Evolutionary conservation across 2,329 filamentous ascomycete species (phyloP).

Genomic region (Penicillium sp.): DNA sequence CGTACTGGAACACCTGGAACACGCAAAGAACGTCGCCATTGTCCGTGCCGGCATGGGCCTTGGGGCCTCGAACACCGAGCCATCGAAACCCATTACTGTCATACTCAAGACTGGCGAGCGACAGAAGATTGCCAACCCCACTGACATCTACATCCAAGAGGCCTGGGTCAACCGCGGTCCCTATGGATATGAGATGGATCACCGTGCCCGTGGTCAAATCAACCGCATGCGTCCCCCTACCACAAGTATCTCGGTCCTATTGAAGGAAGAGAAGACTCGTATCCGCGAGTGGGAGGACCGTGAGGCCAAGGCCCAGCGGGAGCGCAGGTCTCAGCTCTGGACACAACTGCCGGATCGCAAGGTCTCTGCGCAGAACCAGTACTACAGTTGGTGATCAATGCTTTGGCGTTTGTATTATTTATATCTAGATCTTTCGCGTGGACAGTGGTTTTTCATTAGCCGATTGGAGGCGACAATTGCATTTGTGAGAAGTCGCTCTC

Average conservation of each 20-base stretch:
- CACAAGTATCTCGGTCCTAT: constrained; percentile 72
- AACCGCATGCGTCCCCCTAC: constrained; percentile 68
- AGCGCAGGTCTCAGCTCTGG: constrained; percentile 76
- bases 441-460: constrained; percentile 21
- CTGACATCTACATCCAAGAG: constrained; percentile 85
- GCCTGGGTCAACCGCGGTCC: constrained; percentile 85
- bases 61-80: constrained; percentile 29
- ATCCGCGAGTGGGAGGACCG: constrained; percentile 77
- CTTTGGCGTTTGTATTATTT: constrained; percentile 36
- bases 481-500: constrained; percentile 14
- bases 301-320: constrained; percentile 72
- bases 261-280: constrained; percentile 92
- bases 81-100: constrained; percentile 57
- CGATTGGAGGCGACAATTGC: constrained; percentile 14
- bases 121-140: constrained; percentile 69
- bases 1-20: constrained; percentile 73
- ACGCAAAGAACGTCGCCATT: constrained; percentile 78
- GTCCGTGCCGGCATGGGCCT: constrained; percentile 83
- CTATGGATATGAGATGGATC: constrained; percentile 62
- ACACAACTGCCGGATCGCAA: constrained; percentile 82
- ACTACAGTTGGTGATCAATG: constrained; percentile 77
- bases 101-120: constrained; percentile 72
- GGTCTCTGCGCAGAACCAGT: constrained; percentile 79
- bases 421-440: constrained; percentile 24
- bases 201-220: constrained; percentile 72